Conservation (phyloP, 768 basidiomycete species). For the Galerina sulciceps region DNA sequence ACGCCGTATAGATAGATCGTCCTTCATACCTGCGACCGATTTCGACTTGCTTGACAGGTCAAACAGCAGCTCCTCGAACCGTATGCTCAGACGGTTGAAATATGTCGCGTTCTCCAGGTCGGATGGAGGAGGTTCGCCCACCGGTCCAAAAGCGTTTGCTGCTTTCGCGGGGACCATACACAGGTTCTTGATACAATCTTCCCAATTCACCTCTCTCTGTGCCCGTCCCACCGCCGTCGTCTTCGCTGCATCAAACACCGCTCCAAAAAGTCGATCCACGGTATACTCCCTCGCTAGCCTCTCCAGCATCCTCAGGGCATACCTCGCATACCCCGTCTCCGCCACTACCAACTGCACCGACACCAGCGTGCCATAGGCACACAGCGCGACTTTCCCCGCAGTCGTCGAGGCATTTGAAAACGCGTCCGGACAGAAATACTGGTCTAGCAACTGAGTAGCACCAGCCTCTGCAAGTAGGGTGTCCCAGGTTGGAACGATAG, state of each 20-base stretch:
- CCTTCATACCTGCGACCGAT: not conserved
- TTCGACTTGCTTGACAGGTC: slow-evolving; percentile 38
- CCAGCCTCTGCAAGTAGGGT: slow-evolving; percentile 52
- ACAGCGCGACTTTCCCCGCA: slow-evolving; percentile 57
- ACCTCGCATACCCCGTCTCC: slow-evolving; percentile 46
- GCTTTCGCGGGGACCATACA: slow-evolving; percentile 76
- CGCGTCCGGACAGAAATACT: slow-evolving; percentile 76
- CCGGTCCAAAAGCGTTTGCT: slow-evolving; percentile 66
- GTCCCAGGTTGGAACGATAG: slow-evolving; percentile 75
- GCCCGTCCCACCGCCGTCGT: slow-evolving; percentile 15
- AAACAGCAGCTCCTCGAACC: slow-evolving; percentile 56
- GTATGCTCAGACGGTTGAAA: slow-evolving; percentile 53
- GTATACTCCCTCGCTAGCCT: slow-evolving; percentile 67
- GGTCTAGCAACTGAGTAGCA: slow-evolving; percentile 49
- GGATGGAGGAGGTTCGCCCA: slow-evolving; percentile 39
- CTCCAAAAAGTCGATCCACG: slow-evolving; percentile 66
- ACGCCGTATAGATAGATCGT: too few species aligned
- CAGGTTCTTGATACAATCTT: slow-evolving; percentile 70
- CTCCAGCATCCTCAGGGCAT: slow-evolving; percentile 56
- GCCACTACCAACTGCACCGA: slow-evolving; percentile 33
- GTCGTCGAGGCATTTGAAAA: slow-evolving; percentile 53
- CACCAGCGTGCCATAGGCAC: slow-evolving; percentile 70
- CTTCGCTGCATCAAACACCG: slow-evolving; percentile 39
- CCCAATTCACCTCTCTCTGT: slow-evolving; percentile 59
- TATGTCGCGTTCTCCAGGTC: slow-evolving; percentile 61